Conservation (phyloP, 345 rosid genomes). For the Acer saccharum region DNA sequence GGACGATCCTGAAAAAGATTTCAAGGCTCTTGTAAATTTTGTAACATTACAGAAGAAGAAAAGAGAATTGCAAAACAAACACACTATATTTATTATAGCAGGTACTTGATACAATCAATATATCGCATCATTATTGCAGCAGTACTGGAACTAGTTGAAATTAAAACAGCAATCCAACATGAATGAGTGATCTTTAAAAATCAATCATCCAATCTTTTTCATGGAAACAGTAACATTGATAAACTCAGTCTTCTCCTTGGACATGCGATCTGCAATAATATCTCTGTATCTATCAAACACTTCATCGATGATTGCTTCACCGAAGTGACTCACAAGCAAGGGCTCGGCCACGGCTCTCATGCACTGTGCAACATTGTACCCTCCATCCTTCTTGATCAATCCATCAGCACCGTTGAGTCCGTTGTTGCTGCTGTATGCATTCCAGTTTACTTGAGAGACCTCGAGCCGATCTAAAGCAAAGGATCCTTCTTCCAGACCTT, state of each 20-base stretch:
- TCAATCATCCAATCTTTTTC: constrained; percentile 18
- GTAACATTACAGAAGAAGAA: no score
- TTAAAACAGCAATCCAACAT: no score
- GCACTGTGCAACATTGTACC: constrained; percentile 40
- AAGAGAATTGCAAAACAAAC: no score
- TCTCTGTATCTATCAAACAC: constrained; percentile 36
- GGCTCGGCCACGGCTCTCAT: constrained; percentile 66
- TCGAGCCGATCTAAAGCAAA: constrained; percentile 40
- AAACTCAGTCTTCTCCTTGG: constrained; percentile 36
- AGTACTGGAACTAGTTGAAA: background rate
- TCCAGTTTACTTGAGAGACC: constrained; percentile 45
- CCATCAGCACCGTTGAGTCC: background rate
- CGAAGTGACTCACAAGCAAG: constrained; percentile 52
- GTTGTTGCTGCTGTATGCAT: constrained; percentile 10
- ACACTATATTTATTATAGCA: no score
- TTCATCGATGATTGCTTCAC: constrained; percentile 37
- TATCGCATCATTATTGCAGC: no score
- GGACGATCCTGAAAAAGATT: no score
- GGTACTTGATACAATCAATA: no score
- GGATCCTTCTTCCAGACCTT: constrained; percentile 44
- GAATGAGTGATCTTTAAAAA: no score
- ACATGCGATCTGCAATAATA: constrained; percentile 34
- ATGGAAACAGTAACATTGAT: constrained; percentile 40
- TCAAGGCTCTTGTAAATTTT: no score
- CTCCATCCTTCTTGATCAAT: constrained; percentile 20